Base-by-base conservation (phyloP, 768 basidiomycete species). In the Amanita fuliginea region DNA sequence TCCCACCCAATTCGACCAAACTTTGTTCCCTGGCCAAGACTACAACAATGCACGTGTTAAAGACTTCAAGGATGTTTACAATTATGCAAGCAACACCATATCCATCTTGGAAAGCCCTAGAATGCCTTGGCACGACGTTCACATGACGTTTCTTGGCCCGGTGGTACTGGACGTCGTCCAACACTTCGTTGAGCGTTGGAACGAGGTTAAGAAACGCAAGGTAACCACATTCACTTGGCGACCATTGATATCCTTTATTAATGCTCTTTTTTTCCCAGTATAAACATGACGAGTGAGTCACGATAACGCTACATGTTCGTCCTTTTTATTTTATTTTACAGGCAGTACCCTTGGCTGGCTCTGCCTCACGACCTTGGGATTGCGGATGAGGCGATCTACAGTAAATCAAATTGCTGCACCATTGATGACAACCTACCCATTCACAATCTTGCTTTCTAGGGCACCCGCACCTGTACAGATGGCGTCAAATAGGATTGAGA, bases 51-150 rank as follows among this genome's bases (percentile, higher is more conserved):
- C 91, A 1, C 78, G 93, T 7, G 69, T 86, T 28, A 72, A 80
- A 63, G 92, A 95, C 60, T 93, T 94, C 69, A 75, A 91, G 60
- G 70, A 84, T 8, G 95, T 97, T 0, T 72, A 77, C 50, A 74
- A 89, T 53, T 91, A 81, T 60, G 77, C 80, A 19, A 83, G 78
- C 58, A 88, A 84, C 52, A 72, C 73, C 0, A 61, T 91, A 13
- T 82, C 80, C 28, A 74, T 80, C 42, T 60, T 81, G 40, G 86
- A 90, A 55, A 80, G 69, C 11, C 69, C 79, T 1, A 71, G 88
- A 53, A 91, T 93, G 91, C 90, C 94, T 1, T 97, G 94, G 94
- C 94, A 97, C 60, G 94, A 97, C 67, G 90, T 85, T 10, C 92
- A 93, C 61, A 86, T 89, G 83, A 91, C 88, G 3, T 66, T 93